Conservation (phyloP, 331 rosid genomes). For the Prunus yedoensis region DNA sequence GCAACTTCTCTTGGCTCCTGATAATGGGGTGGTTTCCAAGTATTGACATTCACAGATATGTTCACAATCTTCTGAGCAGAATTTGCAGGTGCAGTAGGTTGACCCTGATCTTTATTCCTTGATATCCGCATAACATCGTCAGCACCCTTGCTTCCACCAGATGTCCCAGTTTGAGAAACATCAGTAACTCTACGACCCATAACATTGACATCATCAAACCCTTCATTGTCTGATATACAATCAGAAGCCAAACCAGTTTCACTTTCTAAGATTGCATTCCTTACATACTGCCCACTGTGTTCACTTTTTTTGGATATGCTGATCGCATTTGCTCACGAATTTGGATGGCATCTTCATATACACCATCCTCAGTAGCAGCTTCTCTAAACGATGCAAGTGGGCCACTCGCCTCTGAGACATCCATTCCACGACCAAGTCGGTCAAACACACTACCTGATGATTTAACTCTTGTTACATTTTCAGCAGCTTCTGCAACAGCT, state of each 20-base stretch:
- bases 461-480: slow-evolving; percentile 74
- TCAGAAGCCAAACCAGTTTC: slow-evolving; percentile 61
- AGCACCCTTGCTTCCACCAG: slow-evolving; percentile 50
- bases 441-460: slow-evolving; percentile 89
- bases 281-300: slow-evolving; percentile 42
- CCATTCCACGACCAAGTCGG: slow-evolving; percentile 68
- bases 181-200: slow-evolving; percentile 41
- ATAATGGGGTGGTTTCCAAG: slow-evolving; percentile 73
- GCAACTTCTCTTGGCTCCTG: slow-evolving; percentile 59
- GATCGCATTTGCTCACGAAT: slow-evolving; percentile 44
- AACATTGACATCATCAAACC: slow-evolving; percentile 45
- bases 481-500: slow-evolving; percentile 97
- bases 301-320: slow-evolving; percentile 35
- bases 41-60: slow-evolving; percentile 66
- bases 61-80: slow-evolving; percentile 63
- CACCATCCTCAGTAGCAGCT: slow-evolving; percentile 29
- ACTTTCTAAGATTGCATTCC: slow-evolving; percentile 41
- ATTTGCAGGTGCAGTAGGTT: slow-evolving; percentile 42
- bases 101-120: slow-evolving; percentile 47
- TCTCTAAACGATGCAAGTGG: slow-evolving; percentile 38
- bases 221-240: slow-evolving; percentile 69
- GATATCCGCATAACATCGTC: slow-evolving; percentile 39
- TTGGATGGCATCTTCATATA: slow-evolving; percentile 43
- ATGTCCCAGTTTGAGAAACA: slow-evolving; percentile 51
- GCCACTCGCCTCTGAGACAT: slow-evolving; percentile 33